Evolutionary conservation across 306 rosid species (phyloP).

Genomic region (Vachellia pachyceras): DNA sequence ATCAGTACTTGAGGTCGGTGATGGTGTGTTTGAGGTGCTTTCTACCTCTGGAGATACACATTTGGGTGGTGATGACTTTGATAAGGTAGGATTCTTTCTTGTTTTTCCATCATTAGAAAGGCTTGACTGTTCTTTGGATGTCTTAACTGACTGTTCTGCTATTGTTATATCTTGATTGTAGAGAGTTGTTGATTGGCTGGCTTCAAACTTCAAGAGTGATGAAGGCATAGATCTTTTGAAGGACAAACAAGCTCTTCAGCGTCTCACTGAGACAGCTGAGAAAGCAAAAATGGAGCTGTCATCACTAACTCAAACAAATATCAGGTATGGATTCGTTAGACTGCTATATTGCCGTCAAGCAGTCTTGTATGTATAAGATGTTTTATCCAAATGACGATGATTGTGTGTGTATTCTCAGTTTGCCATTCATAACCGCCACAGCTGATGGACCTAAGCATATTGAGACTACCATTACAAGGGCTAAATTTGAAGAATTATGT

Average conservation of each 20-base stretch:
- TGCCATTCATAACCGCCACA: conserved; percentile 96
- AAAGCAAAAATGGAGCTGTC: conserved; percentile 98
- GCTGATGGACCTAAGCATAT: conserved; percentile 98
- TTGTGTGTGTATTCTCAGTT: conserved; percentile 50
- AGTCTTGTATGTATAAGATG: not conserved
- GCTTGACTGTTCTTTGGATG: not conserved
- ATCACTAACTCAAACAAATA: conserved; percentile 85
- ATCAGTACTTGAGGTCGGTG: conserved; percentile 93
- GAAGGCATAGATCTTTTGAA: conserved; percentile 93
- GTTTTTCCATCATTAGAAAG: not conserved
- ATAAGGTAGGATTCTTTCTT: conserved; percentile 60
- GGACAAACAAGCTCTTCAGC: conserved; percentile 98
- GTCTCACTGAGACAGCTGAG: conserved; percentile 97
- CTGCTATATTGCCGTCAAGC: no score
- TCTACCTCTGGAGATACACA: conserved; percentile 98
- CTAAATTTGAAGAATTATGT: conserved; percentile 88
- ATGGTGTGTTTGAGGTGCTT: conserved; percentile 96
- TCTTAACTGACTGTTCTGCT: not conserved
- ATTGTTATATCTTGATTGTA: conserved; percentile 35
- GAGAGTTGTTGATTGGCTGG: conserved; percentile 96
- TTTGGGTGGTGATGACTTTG: conserved; percentile 98
- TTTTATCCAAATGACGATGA: not conserved
- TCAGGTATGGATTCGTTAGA: conserved; percentile 56
- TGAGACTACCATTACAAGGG: conserved; percentile 91
- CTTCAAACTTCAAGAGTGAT: conserved; percentile 72